Base-by-base conservation (phyloP, 805 yeast genomes). In the Crinitomyces ghanaensis region DNA sequence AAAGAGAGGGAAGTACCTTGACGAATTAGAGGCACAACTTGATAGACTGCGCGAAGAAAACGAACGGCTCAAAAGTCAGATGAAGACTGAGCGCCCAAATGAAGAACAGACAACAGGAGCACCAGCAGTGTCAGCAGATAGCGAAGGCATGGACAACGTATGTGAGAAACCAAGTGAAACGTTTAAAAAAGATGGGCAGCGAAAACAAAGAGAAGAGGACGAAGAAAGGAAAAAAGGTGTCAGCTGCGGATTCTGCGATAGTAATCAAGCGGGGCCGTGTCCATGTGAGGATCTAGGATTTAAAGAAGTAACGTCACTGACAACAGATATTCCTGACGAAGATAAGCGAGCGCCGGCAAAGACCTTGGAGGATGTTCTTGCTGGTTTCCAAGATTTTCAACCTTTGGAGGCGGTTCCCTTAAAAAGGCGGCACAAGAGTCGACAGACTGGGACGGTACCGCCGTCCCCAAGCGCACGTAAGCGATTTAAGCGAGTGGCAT, bases 331-430 rank as follows among this genome's bases (percentile, higher is more conserved):
- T 46, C 28, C 45, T 25, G 59, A 60, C 39, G 59, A 57, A 28
- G 25, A 6, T 26, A 28, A 19, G 30, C 8, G 15, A 37, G 26
- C 19, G 30, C 8, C 6, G 12, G 12, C 15, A 24, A 25, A 20
- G 15, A 6, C 30, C 18, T 6, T 31, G 33, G 11, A 30, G 14
- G 11, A 26, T 28, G 13, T 17, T 18, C 20, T 27, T 16, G 22
- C 37, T 12, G 31, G 59, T n/a, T 43, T 69, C 26, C 54, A 57
- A 2, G 47, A 58, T 12, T 67, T 76, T 43, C 63, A 64, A 37
- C 83, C 86, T 6, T 62, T 68, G 65, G 68, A 74, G 11, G 81
- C 88, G 0, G 88, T 79, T 1, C 69, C 80, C 1, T 57, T 77
- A 39, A 33, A 27, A 19, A 58, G 65, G 32, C 37, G 46, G 7